phyloP scores from a whole-genome alignment of 75 land plant genomes.

The Sequoia sempervirens region DNA sequence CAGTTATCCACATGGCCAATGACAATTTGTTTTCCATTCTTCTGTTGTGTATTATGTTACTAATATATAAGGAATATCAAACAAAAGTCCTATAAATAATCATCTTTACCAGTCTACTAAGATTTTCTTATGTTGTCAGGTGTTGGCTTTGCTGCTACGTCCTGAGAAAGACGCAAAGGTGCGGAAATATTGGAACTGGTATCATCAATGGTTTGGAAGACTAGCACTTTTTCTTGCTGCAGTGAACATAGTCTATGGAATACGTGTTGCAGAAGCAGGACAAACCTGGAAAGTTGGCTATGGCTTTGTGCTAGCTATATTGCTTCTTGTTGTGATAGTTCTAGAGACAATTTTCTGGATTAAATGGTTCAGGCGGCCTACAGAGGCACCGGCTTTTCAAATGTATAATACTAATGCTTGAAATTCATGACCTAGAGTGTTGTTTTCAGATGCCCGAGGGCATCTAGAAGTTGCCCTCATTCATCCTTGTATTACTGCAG shows the following conservation, averaged over 20 bases:
- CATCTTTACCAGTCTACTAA: background rate
- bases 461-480: background rate
- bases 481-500: background rate
- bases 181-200: slow-evolving; percentile 79
- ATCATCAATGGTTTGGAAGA: slow-evolving; percentile 68
- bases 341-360: slow-evolving; percentile 53
- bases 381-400: slow-evolving; percentile 12
- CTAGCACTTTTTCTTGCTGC: slow-evolving; percentile 60
- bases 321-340: slow-evolving; percentile 33
- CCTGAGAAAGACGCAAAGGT: slow-evolving; percentile 66
- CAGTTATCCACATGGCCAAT: background rate
- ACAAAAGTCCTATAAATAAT: background rate
- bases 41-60: background rate
- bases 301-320: slow-evolving; percentile 41
- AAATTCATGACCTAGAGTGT: background rate
- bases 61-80: background rate
- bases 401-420: slow-evolving; percentile 6
- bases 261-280: slow-evolving; percentile 42
- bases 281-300: slow-evolving; percentile 58
- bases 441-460: background rate
- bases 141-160: slow-evolving; percentile 54
- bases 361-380: slow-evolving; percentile 22
- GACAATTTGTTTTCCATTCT: too few relatives aligned
- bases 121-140: slow-evolving; percentile 27
- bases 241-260: slow-evolving; percentile 68